Conservation (phyloP, 2,329 filamentous ascomycete species). For the Pseudopyrenochaeta lycopersici region DNA sequence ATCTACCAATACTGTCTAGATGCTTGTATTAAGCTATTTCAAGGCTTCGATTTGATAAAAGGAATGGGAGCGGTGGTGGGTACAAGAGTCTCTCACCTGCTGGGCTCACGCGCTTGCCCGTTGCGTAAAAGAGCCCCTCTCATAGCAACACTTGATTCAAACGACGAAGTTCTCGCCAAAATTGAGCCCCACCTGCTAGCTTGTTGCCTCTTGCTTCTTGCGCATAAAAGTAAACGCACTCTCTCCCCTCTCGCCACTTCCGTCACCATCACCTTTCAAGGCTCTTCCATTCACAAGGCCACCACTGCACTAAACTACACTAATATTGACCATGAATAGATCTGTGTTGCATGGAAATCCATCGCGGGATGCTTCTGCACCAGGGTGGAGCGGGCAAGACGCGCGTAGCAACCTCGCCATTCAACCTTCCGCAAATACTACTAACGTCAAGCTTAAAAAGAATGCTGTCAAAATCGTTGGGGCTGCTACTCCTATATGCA, state of each 20-base stretch:
- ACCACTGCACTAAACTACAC: background rate
- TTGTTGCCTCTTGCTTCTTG: too few species aligned
- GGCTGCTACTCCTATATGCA: constrained; percentile 15
- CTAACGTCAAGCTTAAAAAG: constrained; percentile 40
- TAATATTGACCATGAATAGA: constrained; percentile 23
- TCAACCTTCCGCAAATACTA: constrained; percentile 24
- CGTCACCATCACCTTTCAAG: background rate
- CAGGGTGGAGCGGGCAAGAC: constrained; percentile 13
- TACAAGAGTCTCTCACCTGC: constrained; percentile 2
- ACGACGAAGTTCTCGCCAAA: constrained; percentile 8
- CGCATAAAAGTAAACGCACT: too few species aligned
- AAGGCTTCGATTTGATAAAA: constrained; percentile 16
- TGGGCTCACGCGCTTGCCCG: background rate
- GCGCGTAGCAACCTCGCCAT: constrained; percentile 29
- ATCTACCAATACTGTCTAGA: constrained; percentile 21
- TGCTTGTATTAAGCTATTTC: constrained; percentile 28
- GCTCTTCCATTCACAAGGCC: background rate
- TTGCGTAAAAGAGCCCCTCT: background rate
- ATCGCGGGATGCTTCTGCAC: background rate
- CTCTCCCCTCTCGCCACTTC: constrained; percentile 12
- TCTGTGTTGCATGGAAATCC: constrained; percentile 14
- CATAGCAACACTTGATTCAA: constrained; percentile 5
- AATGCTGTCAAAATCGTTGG: constrained; percentile 36
- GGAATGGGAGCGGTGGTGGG: constrained; percentile 5
- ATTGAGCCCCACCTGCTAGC: too few species aligned